A percentile compares a stretch with the other conserved stretches of the same genome.
These are phyloP conservation scores for Boletus smithii DNA, from an alignment of 1,284 basidiomycete genomes.

Conservation along the genomic window DNA sequence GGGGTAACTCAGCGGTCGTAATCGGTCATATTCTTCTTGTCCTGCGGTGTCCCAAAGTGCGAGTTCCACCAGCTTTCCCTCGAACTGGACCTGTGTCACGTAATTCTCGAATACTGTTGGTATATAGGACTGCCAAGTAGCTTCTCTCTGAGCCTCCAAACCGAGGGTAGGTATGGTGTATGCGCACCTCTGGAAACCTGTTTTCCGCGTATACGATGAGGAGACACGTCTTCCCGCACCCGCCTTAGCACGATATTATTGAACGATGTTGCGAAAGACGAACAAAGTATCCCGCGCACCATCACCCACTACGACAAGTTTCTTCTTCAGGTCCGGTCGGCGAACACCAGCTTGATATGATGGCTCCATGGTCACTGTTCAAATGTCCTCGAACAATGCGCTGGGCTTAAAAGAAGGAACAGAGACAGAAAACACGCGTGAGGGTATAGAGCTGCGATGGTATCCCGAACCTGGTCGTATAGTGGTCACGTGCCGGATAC, in stretches of 20 bases:
- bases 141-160: constrained; percentile 11
- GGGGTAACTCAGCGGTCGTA: constrained; percentile 92
- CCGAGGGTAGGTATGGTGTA: constrained; percentile 7
- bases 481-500: constrained; percentile 16
- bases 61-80: constrained; percentile 88
- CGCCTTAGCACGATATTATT: constrained; percentile 46
- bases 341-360: constrained; percentile 29
- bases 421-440: constrained; percentile 1
- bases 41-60: constrained; percentile 98
- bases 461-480: neutral
- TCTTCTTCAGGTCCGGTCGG: constrained; percentile 81
- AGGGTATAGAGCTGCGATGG: constrained; percentile 1
- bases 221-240: constrained; percentile 87
- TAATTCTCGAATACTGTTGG: constrained; percentile 99
- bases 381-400: neutral
- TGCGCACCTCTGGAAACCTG: constrained; percentile 89
- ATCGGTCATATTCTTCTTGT: constrained; percentile 96
- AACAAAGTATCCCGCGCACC: constrained; percentile 53
- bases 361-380: constrained; percentile 20
- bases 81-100: constrained; percentile 85
- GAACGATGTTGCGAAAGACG: constrained; percentile 33
- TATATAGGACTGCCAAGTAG: constrained; percentile 77
- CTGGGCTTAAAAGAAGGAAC: neutral
- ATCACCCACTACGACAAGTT: constrained; percentile 88
- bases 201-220: constrained; percentile 96